phyloP scores from a whole-genome alignment of 2,329 filamentous ascomycete genomes.

The Aspergillus udagawae region DNA sequence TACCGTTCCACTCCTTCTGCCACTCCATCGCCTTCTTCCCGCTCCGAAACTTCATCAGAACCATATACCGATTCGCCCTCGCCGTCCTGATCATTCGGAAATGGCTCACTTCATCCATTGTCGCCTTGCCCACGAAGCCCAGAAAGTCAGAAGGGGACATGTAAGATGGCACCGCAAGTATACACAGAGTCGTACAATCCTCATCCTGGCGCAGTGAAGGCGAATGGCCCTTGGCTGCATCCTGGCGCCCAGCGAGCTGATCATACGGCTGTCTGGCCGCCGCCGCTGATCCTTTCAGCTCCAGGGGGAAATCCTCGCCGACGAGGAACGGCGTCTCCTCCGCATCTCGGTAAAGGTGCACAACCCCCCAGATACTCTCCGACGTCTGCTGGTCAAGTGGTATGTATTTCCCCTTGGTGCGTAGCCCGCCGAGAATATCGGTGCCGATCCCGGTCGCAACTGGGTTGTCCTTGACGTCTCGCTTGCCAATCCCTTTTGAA shows the following conservation, averaged over 20 bases:
- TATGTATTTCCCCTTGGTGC: conserved; percentile 77
- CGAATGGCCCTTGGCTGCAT: conserved; percentile 10
- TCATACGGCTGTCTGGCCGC: conserved; percentile 26
- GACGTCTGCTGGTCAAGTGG: conserved; percentile 67
- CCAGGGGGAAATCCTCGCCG: conserved; percentile 44
- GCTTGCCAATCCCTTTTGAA: conserved; percentile 19
- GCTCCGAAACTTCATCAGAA: conserved; percentile 87
- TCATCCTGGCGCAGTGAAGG: conserved; percentile 33
- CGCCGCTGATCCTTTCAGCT: conserved; percentile 36
- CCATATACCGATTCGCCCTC: conserved; percentile 86
- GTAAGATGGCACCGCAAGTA: conserved; percentile 91
- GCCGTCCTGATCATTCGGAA: conserved; percentile 92
- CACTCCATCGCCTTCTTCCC: conserved; percentile 70
- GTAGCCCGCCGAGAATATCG: conserved; percentile 57
- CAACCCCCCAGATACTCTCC: conserved; percentile 84
- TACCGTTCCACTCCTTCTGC: conserved; percentile 85
- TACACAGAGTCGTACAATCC: conserved; percentile 83
- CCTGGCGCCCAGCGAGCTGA: conserved; percentile 18
- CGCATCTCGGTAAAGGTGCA: conserved; percentile 86
- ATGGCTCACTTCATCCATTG: conserved; percentile 81
- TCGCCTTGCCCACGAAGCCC: conserved; percentile 85
- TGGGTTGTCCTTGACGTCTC: conserved; percentile 29
- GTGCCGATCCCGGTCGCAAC: conserved; percentile 49
- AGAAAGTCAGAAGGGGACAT: conserved; percentile 87
- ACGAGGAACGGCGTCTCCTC: conserved; percentile 64